phyloP scores from a whole-genome alignment of 2,329 filamentous ascomycete genomes.

The Madurella fahalii region DNA sequence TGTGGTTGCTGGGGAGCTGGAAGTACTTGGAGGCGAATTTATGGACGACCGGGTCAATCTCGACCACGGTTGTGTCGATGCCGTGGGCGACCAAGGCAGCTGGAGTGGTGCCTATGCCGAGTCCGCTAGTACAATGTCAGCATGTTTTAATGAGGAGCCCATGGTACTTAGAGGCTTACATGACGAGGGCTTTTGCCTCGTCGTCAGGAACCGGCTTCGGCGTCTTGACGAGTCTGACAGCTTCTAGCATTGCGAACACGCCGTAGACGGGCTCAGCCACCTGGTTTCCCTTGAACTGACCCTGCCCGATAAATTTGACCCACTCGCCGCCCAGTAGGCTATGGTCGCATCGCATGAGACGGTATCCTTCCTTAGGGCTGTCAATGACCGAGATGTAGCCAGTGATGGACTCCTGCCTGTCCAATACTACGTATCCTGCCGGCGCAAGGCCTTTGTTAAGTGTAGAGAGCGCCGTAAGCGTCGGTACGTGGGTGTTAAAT shows the following conservation, averaged over 20 bases:
- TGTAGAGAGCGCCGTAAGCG: conserved; percentile 52
- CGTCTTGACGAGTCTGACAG: conserved; percentile 72
- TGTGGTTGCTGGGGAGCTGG: conserved; percentile 70
- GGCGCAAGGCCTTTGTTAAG: conserved; percentile 63
- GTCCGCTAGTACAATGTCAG: conserved; percentile 53
- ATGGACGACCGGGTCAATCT: conserved; percentile 88
- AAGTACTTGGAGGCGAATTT: conserved; percentile 82
- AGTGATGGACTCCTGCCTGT: conserved; percentile 79
- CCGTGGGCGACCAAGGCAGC: conserved; percentile 82
- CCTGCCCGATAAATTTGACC: conserved; percentile 52
- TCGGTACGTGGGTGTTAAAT: conserved; percentile 70
- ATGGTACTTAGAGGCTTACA: conserved; percentile 51
- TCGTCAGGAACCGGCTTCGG: conserved; percentile 51
- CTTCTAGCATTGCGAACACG: conserved; percentile 94
- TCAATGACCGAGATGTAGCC: conserved; percentile 92
- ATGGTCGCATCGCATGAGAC: conserved; percentile 88
- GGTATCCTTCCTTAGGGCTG: conserved; percentile 64
- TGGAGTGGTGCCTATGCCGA: conserved; percentile 89
- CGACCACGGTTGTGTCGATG: conserved; percentile 88
- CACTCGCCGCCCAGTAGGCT: conserved; percentile 92
- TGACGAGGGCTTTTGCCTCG: conserved; percentile 76
- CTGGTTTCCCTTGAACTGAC: conserved; percentile 47
- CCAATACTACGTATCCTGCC: conserved; percentile 70
- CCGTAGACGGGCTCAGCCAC: conserved; percentile 87
- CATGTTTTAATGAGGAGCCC: not conserved